Base-by-base conservation (phyloP, 139 green algal species). In the Tetratostichococcus sp. region DNA sequence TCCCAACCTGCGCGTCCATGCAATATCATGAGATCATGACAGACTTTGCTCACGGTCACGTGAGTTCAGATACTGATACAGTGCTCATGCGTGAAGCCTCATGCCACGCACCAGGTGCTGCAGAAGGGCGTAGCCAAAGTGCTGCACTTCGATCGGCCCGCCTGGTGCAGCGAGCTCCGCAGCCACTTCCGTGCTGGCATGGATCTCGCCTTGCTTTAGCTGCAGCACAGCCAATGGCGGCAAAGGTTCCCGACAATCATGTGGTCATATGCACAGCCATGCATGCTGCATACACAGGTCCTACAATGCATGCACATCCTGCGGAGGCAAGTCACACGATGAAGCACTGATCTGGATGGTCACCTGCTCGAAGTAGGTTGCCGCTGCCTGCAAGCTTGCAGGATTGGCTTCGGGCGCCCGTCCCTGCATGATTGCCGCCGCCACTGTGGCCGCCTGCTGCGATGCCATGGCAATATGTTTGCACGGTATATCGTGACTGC, bases 31-130 rank as follows among this genome's bases (percentile, higher is more conserved):
- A 19, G 22, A 74, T 73, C 22, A 73, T 22, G n/a, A n/a, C n/a
- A n/a, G n/a, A n/a, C n/a, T n/a, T n/a, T n/a, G n/a, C n/a, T n/a
- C n/a, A n/a, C 39, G 39, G 39, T 8, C 39, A 50, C 39, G 39
- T n/a, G n/a, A n/a, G n/a, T n/a, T n/a, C n/a, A n/a, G n/a, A n/a
- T n/a, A n/a, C n/a, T n/a, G n/a, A n/a, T n/a, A n/a, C n/a, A n/a
- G n/a, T n/a, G n/a, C n/a, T n/a, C n/a, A n/a, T n/a, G n/a, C n/a
- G n/a, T n/a, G n/a, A n/a, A n/a, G n/a, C n/a, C n/a, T n/a, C n/a
- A n/a, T n/a, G n/a, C n/a, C n/a, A n/a, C n/a, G n/a, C n/a, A 86
- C 84, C 74, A 89, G 31, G 59, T 88, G 71, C 69, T 88, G 82
- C 32, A 89, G 82, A 19, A 89, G 62, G 35, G 69, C 67, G 67